Base-by-base conservation (phyloP, 495 filamentous ascomycete species). In the Beverwykella pulmonaria region DNA sequence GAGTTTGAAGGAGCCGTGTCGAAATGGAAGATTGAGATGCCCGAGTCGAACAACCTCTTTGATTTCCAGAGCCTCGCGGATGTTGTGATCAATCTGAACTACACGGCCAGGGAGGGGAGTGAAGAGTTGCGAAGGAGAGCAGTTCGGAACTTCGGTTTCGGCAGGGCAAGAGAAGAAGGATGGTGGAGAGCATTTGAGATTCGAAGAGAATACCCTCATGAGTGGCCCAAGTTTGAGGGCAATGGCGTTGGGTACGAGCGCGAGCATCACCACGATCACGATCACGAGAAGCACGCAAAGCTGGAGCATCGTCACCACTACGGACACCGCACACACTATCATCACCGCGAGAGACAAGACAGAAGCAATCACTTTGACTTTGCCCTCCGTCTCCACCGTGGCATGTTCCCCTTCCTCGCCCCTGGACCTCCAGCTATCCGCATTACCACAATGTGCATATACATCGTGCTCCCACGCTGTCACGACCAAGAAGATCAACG, bases 1-100 rank as follows among this genome's bases (percentile, higher is more conserved):
- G 74, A 75, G 54, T 49, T 63, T 12, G 63, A 65, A 17, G 74
- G 74, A 10, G 74, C 55, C 23, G 70, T 75, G 9, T 41, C 23
- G 25, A 46, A 3, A 4, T 76, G 74, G 71, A 1, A 32, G 1
- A 30, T 76, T 0, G 54, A 70, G 41, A 46, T 68, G 19, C 57
- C 57, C 7, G 46, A 39, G 25, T 10, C 26, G n/a, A 32, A 39
- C 55, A 2, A 26, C 3, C 19, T 14, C n/a, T 29, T 50, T 23
- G 27, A 75, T 53, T 75, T 73, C 61, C 19, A 62, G 1, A 53
- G 59, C 29, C 65, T 76, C 29, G 44, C n/a, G 41, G 71, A 75
- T 49, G 68, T 74, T 2, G 34, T 64, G 3, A 1, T 64, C 3
- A 8, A 56, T n/a, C 12, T 56, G 14, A 26, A 32, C 4, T 62